phyloP scores from a whole-genome alignment of 805 yeast genomes.

The Yarrowia phangngaensis region DNA sequence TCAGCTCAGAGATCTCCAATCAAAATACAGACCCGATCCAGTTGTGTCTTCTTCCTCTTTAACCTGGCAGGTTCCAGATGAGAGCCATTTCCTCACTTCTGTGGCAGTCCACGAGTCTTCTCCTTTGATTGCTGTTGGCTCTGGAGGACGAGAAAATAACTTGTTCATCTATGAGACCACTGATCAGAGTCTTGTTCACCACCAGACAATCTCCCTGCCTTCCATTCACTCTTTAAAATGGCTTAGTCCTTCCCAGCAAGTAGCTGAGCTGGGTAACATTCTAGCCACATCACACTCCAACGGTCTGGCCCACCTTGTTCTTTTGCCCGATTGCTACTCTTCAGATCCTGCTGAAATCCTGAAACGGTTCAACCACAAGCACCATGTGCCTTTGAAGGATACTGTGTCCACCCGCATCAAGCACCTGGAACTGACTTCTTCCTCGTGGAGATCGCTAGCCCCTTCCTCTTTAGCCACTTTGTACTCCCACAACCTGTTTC shows the following conservation, averaged over 20 bases:
- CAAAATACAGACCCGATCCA: slow-evolving; percentile 9
- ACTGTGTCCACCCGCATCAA: slow-evolving; percentile 37
- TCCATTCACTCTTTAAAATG: slow-evolving; percentile 48
- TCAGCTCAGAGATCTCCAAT: not conserved
- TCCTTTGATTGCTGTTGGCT: slow-evolving; percentile 54
- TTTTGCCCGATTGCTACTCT: slow-evolving; percentile 55
- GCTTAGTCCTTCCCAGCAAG: slow-evolving; percentile 39
- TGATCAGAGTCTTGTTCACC: slow-evolving; percentile 47
- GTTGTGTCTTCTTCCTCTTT: slow-evolving; percentile 29
- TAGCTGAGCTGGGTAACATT: slow-evolving; percentile 47
- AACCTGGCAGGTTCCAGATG: slow-evolving; percentile 43
- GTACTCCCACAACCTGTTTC: slow-evolving; percentile 65
- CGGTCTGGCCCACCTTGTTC: slow-evolving; percentile 69
- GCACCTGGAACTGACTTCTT: slow-evolving; percentile 42
- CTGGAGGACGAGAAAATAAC: slow-evolving; percentile 48
- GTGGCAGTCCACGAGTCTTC: slow-evolving; percentile 39
- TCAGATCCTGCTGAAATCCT: slow-evolving; percentile 64
- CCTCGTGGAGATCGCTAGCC: slow-evolving; percentile 46
- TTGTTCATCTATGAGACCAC: slow-evolving; percentile 53
- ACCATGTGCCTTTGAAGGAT: slow-evolving; percentile 46
- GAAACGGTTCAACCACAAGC: slow-evolving; percentile 73
- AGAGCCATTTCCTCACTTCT: slow-evolving; percentile 37
- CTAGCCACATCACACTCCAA: slow-evolving; percentile 65
- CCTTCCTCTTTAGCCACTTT: slow-evolving; percentile 53
- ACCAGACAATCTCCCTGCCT: slow-evolving; percentile 55